Percentiles rank a stretch among this genome's conserved stretches.
Evolutionary conservation across 2,329 filamentous ascomycete species (phyloP).

Genomic region (Ilyonectria sp.): DNA sequence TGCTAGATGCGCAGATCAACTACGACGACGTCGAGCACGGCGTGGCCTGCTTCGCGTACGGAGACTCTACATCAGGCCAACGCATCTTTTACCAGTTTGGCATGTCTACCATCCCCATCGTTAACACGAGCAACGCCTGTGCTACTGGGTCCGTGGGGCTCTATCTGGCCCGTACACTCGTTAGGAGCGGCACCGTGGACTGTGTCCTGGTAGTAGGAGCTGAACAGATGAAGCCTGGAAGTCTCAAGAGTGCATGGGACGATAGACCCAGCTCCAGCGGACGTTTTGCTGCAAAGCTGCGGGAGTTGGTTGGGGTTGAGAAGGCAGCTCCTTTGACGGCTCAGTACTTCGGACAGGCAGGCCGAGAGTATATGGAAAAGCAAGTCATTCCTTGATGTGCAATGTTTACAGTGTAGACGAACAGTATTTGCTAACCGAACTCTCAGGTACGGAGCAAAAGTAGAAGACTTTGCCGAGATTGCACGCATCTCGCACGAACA

Average conservation of each 20-base stretch:
- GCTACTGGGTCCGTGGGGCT: slow-evolving; percentile 92
- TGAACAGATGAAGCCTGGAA: slow-evolving; percentile 97
- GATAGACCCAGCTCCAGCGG: slow-evolving; percentile 86
- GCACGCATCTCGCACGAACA: slow-evolving; percentile 93
- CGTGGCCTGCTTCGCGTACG: slow-evolving; percentile 96
- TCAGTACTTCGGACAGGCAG: slow-evolving; percentile 96
- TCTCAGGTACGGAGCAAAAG: slow-evolving; percentile 81
- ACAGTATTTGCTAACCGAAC: too few relatives aligned
- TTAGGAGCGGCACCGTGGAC: slow-evolving; percentile 85
- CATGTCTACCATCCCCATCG: slow-evolving; percentile 95
- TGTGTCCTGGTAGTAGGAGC: slow-evolving; percentile 94
- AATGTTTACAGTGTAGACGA: too few relatives aligned
- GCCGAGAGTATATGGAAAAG: slow-evolving; percentile 95
- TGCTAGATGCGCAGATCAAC: slow-evolving; percentile 90
- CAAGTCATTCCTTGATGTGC: slow-evolving; percentile 55
- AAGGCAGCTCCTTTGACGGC: slow-evolving; percentile 88
- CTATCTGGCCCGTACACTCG: slow-evolving; percentile 84
- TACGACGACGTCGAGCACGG: slow-evolving; percentile 97
- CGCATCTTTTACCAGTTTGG: slow-evolving; percentile 99
- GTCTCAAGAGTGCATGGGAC: slow-evolving; percentile 85
- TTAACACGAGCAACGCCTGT: slow-evolving; percentile 99
- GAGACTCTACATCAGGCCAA: slow-evolving; percentile 94
- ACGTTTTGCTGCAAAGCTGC: slow-evolving; percentile 83
- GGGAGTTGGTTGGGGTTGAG: slow-evolving; percentile 78
- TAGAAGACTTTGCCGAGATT: slow-evolving; percentile 94